Conservation (phyloP, 1,139 yeast species). For the Sugiyamaella novakii region DNA sequence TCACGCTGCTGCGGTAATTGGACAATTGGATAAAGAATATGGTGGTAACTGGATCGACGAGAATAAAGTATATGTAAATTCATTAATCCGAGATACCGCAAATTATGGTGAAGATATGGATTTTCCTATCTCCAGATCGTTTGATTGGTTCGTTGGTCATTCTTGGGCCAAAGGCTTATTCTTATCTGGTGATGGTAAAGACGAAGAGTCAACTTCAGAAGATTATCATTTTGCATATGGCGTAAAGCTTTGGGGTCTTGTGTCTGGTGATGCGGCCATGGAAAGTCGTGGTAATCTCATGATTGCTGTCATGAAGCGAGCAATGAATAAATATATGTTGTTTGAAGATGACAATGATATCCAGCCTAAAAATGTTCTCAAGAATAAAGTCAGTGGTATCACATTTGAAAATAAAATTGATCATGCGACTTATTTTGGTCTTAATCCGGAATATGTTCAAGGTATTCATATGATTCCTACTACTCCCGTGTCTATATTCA, state of each 20-base stretch:
- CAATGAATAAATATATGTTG: constrained; percentile 64
- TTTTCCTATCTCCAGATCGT: constrained; percentile 71
- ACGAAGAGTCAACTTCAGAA: constrained; percentile 76
- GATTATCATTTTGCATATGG: constrained; percentile 71
- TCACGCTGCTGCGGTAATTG: constrained; percentile 74
- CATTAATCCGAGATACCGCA: constrained; percentile 68
- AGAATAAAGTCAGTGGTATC: constrained; percentile 71
- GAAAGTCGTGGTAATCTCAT: constrained; percentile 68
- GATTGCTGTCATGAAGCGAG: constrained; percentile 60
- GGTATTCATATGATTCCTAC: constrained; percentile 92
- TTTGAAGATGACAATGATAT: constrained; percentile 53
- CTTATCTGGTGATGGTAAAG: constrained; percentile 68
- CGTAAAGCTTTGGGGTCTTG: constrained; percentile 72
- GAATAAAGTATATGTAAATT: constrained; percentile 61
- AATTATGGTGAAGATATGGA: constrained; percentile 62
- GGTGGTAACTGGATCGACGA: constrained; percentile 66
- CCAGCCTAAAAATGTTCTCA: constrained; percentile 55
- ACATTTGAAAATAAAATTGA: constrained; percentile 79
- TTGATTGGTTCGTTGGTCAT: constrained; percentile 79
- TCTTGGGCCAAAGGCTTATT: constrained; percentile 79
- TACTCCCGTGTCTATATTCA: constrained; percentile 77
- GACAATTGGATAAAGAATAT: constrained; percentile 55
- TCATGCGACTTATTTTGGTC: constrained; percentile 85
- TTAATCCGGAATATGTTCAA: constrained; percentile 72
- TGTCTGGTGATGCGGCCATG: constrained; percentile 63